Evolutionary conservation across 805 yeast genomes (phyloP), one percentile per base, ranked within the genome.

Genomic region (Nakazawaea peltata): DNA sequence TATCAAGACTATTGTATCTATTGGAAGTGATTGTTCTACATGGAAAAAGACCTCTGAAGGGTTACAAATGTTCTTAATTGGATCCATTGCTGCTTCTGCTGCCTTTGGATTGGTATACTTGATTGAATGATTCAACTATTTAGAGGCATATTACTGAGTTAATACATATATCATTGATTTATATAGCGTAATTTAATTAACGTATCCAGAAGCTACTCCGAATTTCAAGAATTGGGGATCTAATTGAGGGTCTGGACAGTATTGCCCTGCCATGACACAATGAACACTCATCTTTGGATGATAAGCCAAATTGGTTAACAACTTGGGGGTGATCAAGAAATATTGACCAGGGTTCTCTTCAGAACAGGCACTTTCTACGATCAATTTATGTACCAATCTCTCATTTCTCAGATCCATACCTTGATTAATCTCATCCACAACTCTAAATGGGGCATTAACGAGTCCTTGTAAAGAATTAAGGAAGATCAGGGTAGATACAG

Each of bases 391-490:
- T 2, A 92, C 88, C 60, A 74, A 67, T 42, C 88, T 73, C 56
- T 92, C 98, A 51, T 92, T 92, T 41, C 74, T 74, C 10, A 94
- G 82, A 59, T 92, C 99, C 97, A 92, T 88, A 45, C 98, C 99
- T 61, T 92, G 99, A 54, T 92, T 92, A 43, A 92, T 94, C 63
- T 92, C 99, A 59, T 92, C 99, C 6, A 92, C 96, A 3, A 90
- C 88, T 51, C 97, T 67, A 50, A 92, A 86, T 8, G 98, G 97
- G 0, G 96, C 85, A 19, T 71, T 70, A 0, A 97, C 79, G 39
- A 82, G 67, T 9, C 87, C 90, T 59, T 92, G 99, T 43, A 92
- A 63, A 1, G 97, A 79, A 67, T 92, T 83, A 51, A 92, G 71
- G 53, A 82, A 92, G 34, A 88, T 72, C 2, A 90, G 90, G 0